Base-by-base conservation (phyloP, 1,284 basidiomycete genomes). In the Papiliotrema nemorosa region DNA sequence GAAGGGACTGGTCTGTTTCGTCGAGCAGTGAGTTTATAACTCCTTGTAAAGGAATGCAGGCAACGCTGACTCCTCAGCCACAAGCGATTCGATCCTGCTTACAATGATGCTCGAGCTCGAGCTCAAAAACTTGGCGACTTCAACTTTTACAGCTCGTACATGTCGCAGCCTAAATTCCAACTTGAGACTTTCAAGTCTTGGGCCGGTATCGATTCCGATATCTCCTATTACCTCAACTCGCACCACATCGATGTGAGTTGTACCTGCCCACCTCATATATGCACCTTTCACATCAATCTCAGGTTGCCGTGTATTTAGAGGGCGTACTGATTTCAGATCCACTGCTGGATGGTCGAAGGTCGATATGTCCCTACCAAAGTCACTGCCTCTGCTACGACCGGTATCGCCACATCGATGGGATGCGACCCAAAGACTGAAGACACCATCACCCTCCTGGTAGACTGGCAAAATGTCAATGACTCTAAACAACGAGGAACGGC, bases 161-260 rank as follows among this genome's bases (percentile, higher is more conserved):
- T 96, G 91, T 90, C 87, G 64, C 91, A 94, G 72, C 91, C 91
- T 42, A 96, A 96, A 78, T 86, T 83, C 67, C 91, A 96, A 76
- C 80, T 96, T 25, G 88, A 90, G 74, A 93, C 90, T 0, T 94
- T 93, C 82, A 84, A 85, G 55, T 87, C 87, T 18, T 94, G 91
- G 91, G 91, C 90, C 7, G 91, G 91, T 21, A 88, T 86, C 72
- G 90, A 93, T 69, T 89, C 87, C 24, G 90, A 93, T 64, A 92
- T 92, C 57, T 65, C 66, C 57, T 94, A 93, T 76, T 94, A 96
- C 73, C 84, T 94, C 59, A 93, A 90, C 56, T 91, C 88, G 27
- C 91, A 93, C 73, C 90, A 94, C 74, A 87, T 93, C 51, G 74
- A 75, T 44, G 64, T 75, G 38, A 68, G 69, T 55, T 16, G 38